These are phyloP conservation scores for Tripterygium wilfordii DNA, from an alignment of 177 flowering plant genomes.

Conservation along the genomic window DNA sequence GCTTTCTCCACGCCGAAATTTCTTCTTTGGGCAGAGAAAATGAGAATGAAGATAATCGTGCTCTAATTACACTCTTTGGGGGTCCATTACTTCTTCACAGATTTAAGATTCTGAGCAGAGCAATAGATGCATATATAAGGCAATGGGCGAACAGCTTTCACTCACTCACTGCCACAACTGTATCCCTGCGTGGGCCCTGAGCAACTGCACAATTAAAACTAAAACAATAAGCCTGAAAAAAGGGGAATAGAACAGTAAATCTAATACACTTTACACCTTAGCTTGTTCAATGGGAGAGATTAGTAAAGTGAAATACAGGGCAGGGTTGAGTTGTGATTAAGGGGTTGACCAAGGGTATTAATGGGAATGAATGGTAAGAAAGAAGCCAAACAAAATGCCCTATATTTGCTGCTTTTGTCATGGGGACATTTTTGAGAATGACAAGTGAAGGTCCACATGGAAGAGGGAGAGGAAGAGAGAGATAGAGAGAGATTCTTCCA, in stretches of 20 bases:
- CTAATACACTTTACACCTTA: neutral
- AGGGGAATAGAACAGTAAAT: neutral
- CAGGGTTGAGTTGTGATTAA: conserved; percentile 1
- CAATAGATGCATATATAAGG: neutral
- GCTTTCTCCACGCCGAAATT: neutral
- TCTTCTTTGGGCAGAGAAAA: neutral
- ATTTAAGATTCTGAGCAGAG: conserved; percentile 4
- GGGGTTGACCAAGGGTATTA: neutral
- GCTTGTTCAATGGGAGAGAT: too few species aligned
- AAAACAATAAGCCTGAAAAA: conserved; percentile 3
- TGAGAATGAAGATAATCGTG: neutral
- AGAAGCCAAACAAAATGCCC: neutral
- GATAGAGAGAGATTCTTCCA: too few species aligned
- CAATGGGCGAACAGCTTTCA: conserved; percentile 3
- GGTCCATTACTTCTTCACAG: conserved; percentile 1
- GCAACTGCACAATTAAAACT: neutral
- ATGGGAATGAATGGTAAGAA: neutral
- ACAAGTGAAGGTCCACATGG: neutral
- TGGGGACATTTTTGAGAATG: neutral
- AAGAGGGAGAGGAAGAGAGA: too few species aligned
- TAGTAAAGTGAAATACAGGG: neutral
- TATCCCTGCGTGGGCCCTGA: conserved; percentile 12
- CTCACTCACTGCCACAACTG: neutral
- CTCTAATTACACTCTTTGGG: neutral
- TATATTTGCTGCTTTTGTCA: neutral